A percentile compares a stretch with the other conserved stretches of the same genome.
These are phyloP conservation scores for Rhododendron ovatum DNA, from an alignment of 148 eudicot species.

Conservation along the genomic window DNA sequence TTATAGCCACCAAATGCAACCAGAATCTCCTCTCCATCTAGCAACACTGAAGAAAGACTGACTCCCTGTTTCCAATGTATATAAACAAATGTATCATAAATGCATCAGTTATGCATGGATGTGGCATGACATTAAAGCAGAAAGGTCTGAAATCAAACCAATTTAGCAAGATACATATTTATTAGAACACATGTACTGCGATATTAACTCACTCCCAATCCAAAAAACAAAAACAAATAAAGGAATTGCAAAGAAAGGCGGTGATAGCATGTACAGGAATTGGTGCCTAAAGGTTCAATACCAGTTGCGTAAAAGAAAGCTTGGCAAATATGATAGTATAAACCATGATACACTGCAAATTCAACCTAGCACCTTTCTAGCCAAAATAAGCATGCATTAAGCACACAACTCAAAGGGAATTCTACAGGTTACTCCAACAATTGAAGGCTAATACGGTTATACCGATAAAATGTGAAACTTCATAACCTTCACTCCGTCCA, in stretches of 20 bases:
- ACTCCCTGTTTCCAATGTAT: constrained; percentile 61
- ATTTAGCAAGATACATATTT: neutral
- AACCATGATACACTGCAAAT: neutral
- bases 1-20: constrained; percentile 96
- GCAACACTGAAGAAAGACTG: constrained; percentile 51
- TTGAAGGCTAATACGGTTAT: neutral
- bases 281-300: neutral
- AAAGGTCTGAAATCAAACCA: neutral
- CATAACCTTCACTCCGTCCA: neutral
- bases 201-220: neutral
- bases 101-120: neutral
- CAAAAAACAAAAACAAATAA: neutral
- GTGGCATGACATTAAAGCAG: neutral
- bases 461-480: neutral
- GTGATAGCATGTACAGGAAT: neutral
- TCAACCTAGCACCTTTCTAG: neutral
- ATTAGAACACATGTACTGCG: neutral
- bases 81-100: neutral
- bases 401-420: neutral
- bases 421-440: neutral
- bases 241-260: neutral
- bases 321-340: neutral
- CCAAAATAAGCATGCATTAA: neutral
- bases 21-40: constrained; percentile 62
- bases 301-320: neutral